Percentiles rank a stretch among this genome's conserved stretches.
Evolutionary conservation across 108 stramenopile species (phyloP).

Genomic region (Fragilariopsis cylindrus): DNA sequence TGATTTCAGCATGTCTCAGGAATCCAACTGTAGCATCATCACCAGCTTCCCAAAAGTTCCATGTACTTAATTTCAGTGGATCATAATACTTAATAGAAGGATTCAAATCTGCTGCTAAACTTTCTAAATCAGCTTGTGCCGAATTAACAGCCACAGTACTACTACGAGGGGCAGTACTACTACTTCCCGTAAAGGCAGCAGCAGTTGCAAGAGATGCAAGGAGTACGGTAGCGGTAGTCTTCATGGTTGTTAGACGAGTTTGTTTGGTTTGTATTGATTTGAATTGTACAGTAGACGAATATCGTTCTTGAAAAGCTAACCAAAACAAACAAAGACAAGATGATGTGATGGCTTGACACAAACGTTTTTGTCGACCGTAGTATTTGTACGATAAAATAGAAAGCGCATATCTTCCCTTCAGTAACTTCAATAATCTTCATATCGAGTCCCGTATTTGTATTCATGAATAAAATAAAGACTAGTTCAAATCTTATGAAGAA

Average conservation of each 20-base stretch:
- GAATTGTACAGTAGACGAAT: too few relatives aligned
- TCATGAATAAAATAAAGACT: too few relatives aligned
- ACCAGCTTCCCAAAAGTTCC: slow-evolving; percentile 56
- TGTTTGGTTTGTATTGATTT: too few relatives aligned
- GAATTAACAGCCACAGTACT: slow-evolving; percentile 34
- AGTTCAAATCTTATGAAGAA: too few relatives aligned
- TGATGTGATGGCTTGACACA: too few relatives aligned
- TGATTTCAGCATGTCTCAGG: slow-evolving; percentile 80
- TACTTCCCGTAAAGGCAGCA: slow-evolving; percentile 47
- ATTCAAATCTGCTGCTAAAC: slow-evolving; percentile 54
- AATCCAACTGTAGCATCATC: slow-evolving; percentile 73
- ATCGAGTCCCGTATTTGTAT: too few relatives aligned
- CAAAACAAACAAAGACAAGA: too few relatives aligned
- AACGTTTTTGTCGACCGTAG: too few relatives aligned
- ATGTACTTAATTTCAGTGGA: slow-evolving; percentile 48
- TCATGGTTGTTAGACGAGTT: slow-evolving; percentile 17
- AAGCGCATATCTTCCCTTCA: too few relatives aligned
- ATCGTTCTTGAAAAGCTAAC: too few relatives aligned
- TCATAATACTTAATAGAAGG: slow-evolving; percentile 67
- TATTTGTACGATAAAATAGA: too few relatives aligned
- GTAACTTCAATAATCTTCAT: too few relatives aligned
- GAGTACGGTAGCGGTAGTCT: slow-evolving; percentile 27
- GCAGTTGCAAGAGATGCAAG: slow-evolving; percentile 24
- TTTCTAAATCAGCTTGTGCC: slow-evolving; percentile 51
- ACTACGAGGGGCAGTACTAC: not conserved